phyloP scores from a whole-genome alignment of 495 filamentous ascomycete species.

The Chaetomium cochliodes region DNA sequence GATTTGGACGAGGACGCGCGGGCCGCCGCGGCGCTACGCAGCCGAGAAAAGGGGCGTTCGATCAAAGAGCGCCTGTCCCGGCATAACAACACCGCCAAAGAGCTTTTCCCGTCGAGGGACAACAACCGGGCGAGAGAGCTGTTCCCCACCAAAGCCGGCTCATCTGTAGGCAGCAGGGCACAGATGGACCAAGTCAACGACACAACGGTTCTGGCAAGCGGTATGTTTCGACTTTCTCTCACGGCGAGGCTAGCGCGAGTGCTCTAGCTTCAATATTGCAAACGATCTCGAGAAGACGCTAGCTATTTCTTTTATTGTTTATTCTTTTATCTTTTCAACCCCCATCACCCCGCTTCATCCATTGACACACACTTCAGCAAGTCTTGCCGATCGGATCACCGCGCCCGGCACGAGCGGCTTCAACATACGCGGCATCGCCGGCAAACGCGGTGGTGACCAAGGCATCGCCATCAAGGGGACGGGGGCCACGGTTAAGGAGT shows the following conservation, averaged over 20 bases:
- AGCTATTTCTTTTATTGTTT: background rate
- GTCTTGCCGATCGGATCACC: constrained; percentile 46
- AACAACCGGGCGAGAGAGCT: constrained; percentile 58
- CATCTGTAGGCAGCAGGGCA: constrained; percentile 32
- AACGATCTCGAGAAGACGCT: background rate
- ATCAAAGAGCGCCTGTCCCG: constrained; percentile 44
- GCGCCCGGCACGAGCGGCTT: constrained; percentile 40
- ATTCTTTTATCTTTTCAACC: background rate
- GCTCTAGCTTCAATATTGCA: constrained; percentile 7
- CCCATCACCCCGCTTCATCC: constrained; percentile 5
- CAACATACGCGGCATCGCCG: constrained; percentile 62
- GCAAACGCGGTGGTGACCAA: constrained; percentile 47
- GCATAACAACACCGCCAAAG: constrained; percentile 47
- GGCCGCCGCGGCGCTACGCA: constrained; percentile 37
- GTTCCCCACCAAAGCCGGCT: constrained; percentile 59
- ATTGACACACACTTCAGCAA: constrained; percentile 33
- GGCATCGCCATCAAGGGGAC: constrained; percentile 66
- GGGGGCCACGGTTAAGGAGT: constrained; percentile 58
- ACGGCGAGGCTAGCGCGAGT: constrained; percentile 20
- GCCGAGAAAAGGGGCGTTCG: constrained; percentile 47
- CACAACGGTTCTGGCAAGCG: constrained; percentile 43
- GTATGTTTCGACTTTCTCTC: constrained; percentile 37
- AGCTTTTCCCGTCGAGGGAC: constrained; percentile 65
- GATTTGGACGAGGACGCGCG: constrained; percentile 38
- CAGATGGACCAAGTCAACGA: constrained; percentile 46